A percentile compares a stretch with the other conserved stretches of the same genome.
Evolutionary conservation across 1,284 basidiomycete species (phyloP).

Genomic region (Ceratobasidium sp.): DNA sequence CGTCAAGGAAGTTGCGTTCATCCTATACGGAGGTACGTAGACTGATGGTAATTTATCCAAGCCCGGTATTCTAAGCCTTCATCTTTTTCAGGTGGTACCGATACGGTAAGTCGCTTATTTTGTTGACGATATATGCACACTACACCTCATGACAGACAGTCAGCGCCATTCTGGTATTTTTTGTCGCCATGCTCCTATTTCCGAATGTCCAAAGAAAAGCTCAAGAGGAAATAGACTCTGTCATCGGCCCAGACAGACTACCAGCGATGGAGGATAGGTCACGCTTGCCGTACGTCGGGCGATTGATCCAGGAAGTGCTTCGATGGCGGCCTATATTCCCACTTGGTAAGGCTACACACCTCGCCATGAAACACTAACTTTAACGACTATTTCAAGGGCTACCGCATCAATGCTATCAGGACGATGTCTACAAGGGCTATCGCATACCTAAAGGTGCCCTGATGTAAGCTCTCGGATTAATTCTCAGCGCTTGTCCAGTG

Average conservation of each 20-base stretch:
- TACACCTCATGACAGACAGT: too few relatives aligned
- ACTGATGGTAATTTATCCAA: neutral
- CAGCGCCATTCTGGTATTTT: neutral
- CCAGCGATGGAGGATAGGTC: conserved; percentile 1
- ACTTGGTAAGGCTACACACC: neutral
- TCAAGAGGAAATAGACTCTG: conserved; percentile 12
- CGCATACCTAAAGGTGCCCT: conserved; percentile 58
- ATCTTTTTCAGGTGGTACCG: neutral
- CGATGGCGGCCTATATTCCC: conserved; percentile 22
- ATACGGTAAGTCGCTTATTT: neutral
- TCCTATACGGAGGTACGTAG: conserved; percentile 6
- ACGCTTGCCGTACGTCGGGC: neutral
- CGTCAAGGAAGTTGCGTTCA: conserved; percentile 3
- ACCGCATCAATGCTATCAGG: conserved; percentile 56
- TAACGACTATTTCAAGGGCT: conserved; percentile 52
- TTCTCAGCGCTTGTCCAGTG: neutral
- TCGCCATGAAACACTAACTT: neutral
- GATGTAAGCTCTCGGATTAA: neutral
- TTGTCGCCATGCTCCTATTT: conserved; percentile 8
- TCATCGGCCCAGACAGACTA: neutral
- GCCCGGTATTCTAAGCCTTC: neutral
- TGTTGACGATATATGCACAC: neutral
- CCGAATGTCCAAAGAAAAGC: conserved; percentile 10
- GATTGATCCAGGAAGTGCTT: conserved; percentile 20
- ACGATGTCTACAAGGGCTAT: conserved; percentile 59